phyloP scores from a whole-genome alignment of 805 yeast genomes.

The Teunomyces pallodes region DNA sequence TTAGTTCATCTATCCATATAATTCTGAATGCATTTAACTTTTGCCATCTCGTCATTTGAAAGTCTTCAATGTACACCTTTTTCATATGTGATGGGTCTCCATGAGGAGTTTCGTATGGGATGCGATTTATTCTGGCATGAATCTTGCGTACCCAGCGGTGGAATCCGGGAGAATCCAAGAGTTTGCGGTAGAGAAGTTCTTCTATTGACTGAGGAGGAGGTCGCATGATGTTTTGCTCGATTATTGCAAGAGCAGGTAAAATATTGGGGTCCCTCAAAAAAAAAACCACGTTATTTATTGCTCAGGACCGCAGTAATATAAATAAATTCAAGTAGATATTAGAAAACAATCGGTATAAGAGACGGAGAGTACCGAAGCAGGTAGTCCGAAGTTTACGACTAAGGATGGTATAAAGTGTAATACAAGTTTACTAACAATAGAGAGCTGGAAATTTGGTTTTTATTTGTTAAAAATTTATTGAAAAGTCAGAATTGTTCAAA shows the following conservation, averaged over 20 bases:
- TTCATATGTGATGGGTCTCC: constrained; percentile 8
- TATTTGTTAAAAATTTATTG: not conserved
- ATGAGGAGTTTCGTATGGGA: constrained; percentile 42
- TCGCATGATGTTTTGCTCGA: not conserved
- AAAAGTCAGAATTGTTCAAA: not conserved
- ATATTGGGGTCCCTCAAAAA: not conserved
- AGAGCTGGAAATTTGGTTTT: not conserved
- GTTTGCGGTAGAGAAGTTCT: constrained; percentile 41
- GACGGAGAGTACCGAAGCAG: no score
- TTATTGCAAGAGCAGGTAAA: not conserved
- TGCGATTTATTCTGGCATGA: constrained; percentile 62
- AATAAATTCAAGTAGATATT: not conserved
- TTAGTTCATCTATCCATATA: constrained; percentile 61
- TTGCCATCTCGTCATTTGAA: constrained; percentile 52
- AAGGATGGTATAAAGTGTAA: not conserved
- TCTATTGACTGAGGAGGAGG: constrained; percentile 39
- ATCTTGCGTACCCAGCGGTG: constrained; percentile 60
- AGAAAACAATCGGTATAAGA: not conserved
- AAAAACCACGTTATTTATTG: not conserved
- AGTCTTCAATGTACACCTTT: constrained; percentile 24
- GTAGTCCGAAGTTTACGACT: not conserved
- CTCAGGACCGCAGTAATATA: constrained; percentile 1
- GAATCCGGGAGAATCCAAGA: constrained; percentile 58
- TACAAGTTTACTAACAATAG: not conserved
- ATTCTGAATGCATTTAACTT: constrained; percentile 59